These are phyloP conservation scores for Datisca glomerata DNA, from an alignment of 306 rosid genomes.

Conservation along the genomic window DNA sequence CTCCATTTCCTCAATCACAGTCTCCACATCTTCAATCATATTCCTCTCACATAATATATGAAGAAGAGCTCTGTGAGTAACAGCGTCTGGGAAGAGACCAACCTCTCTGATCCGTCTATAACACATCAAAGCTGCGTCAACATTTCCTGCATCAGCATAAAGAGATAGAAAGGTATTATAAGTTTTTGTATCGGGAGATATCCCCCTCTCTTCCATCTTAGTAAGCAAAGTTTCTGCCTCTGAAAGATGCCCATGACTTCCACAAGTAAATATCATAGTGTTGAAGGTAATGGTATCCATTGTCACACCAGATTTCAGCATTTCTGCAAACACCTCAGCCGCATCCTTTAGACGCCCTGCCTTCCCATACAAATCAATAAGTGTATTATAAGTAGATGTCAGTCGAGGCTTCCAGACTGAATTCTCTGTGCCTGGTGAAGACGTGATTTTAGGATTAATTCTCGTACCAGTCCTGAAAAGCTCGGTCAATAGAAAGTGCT, in stretches of 20 bases:
- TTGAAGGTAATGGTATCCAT: slow-evolving; percentile 74
- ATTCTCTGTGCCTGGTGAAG: slow-evolving; percentile 14
- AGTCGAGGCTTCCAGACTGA: slow-evolving; percentile 34
- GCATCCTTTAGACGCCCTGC: slow-evolving; percentile 75
- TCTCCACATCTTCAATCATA: slow-evolving; percentile 58
- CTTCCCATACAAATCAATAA: slow-evolving; percentile 89
- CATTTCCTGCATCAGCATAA: slow-evolving; percentile 58
- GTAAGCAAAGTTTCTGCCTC: slow-evolving; percentile 75
- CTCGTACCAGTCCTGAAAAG: slow-evolving; percentile 79
- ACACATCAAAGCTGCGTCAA: slow-evolving; percentile 46
- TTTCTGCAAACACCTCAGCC: slow-evolving; percentile 64
- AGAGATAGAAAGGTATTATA: slow-evolving; percentile 63
- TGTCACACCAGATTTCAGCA: slow-evolving; percentile 72
- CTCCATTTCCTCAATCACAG: slow-evolving; percentile 61
- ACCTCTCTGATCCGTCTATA: slow-evolving; percentile 56
- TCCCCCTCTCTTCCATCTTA: slow-evolving; percentile 74
- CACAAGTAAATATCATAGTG: slow-evolving; percentile 74
- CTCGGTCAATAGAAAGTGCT: slow-evolving; percentile 81
- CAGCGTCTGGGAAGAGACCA: slow-evolving; percentile 62
- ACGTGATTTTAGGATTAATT: slow-evolving; percentile 11
- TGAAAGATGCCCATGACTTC: slow-evolving; percentile 59
- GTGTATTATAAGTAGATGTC: slow-evolving; percentile 58
- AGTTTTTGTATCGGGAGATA: slow-evolving; percentile 72
- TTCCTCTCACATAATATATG: slow-evolving; percentile 42
- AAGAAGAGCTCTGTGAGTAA: slow-evolving; percentile 64